Percentiles rank a stretch among this genome's conserved stretches.
Conservation (phyloP, 768 basidiomycete species). For the Lentinula edodes region DNA sequence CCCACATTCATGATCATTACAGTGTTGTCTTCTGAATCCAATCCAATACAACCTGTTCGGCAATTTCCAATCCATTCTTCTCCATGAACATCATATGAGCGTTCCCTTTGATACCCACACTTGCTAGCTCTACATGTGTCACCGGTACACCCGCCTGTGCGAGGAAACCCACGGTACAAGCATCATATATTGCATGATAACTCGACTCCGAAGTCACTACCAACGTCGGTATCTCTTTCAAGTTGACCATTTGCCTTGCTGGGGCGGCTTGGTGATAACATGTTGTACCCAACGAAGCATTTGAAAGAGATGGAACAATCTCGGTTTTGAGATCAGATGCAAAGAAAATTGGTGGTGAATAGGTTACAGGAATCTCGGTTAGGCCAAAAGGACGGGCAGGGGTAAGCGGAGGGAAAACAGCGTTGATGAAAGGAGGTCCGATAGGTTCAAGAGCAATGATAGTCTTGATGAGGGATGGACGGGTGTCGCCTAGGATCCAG, state of each 20-base stretch:
- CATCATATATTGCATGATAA: slow-evolving; percentile 32
- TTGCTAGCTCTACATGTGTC: slow-evolving; percentile 22
- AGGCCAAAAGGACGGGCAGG: slow-evolving; percentile 25
- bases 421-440: slow-evolving; percentile 30
- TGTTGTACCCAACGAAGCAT: slow-evolving; percentile 14
- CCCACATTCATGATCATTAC: too few relatives aligned
- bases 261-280: slow-evolving; percentile 27
- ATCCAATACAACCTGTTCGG: slow-evolving; percentile 21
- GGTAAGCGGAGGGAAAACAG: slow-evolving; percentile 20
- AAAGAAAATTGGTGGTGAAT: slow-evolving; percentile 23
- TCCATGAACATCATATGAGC: slow-evolving; percentile 39
- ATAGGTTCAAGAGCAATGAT: slow-evolving; percentile 32
- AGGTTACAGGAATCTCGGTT: slow-evolving; percentile 29
- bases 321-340: slow-evolving; percentile 22
- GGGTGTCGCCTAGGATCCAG: slow-evolving; percentile 30
- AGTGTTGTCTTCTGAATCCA: slow-evolving; percentile 20
- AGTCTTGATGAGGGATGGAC: slow-evolving; percentile 26
- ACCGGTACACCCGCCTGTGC: slow-evolving; percentile 27
- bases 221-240: slow-evolving; percentile 28
- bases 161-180: slow-evolving; percentile 26
- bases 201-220: slow-evolving; percentile 30
- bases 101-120: slow-evolving; percentile 29
- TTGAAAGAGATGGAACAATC: slow-evolving; percentile 11
- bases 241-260: slow-evolving; percentile 23
- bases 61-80: slow-evolving; percentile 28